Percentiles rank a stretch among this genome's conserved stretches.
Conservation (phyloP, 176 grass and related monocot species). For the Thinopyrum elongatum region DNA sequence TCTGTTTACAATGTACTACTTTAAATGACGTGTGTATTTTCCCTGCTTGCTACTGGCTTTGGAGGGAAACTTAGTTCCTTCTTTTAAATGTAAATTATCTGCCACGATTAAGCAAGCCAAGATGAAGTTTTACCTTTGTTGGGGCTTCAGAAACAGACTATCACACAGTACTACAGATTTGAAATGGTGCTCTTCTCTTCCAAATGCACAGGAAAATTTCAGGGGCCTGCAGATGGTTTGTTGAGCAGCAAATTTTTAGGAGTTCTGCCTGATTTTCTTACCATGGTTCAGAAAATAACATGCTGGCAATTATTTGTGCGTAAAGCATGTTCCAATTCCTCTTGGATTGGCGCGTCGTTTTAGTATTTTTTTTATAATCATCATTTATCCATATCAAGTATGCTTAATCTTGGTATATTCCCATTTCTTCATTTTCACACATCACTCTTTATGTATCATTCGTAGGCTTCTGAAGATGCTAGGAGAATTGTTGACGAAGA, state of each 20-base stretch:
- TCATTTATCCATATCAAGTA: not conserved
- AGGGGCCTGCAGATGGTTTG: not conserved
- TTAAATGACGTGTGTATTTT: not conserved
- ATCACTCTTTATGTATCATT: constrained; percentile 7
- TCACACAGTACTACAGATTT: not conserved
- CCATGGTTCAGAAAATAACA: constrained; percentile 1
- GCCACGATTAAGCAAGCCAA: not conserved
- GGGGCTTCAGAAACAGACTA: not conserved
- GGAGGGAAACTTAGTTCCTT: not conserved
- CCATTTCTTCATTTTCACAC: constrained; percentile 1
- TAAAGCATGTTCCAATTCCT: not conserved
- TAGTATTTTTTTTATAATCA: not conserved
- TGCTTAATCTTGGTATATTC: not conserved
- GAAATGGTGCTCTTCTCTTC: constrained; percentile 3
- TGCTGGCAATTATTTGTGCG: not conserved
- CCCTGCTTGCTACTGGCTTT: not conserved
- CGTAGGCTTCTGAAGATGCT: constrained; percentile 85
- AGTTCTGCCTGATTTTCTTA: constrained; percentile 12
- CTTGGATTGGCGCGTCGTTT: not conserved
- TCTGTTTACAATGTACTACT: not conserved
- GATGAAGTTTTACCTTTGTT: not conserved
- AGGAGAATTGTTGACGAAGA: constrained; percentile 77
- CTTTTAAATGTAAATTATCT: not conserved
- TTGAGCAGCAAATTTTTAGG: not conserved
- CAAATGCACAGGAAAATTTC: not conserved